These are phyloP conservation scores for Isatis tinctoria DNA, from an alignment of 345 rosid species.

Conservation along the genomic window DNA sequence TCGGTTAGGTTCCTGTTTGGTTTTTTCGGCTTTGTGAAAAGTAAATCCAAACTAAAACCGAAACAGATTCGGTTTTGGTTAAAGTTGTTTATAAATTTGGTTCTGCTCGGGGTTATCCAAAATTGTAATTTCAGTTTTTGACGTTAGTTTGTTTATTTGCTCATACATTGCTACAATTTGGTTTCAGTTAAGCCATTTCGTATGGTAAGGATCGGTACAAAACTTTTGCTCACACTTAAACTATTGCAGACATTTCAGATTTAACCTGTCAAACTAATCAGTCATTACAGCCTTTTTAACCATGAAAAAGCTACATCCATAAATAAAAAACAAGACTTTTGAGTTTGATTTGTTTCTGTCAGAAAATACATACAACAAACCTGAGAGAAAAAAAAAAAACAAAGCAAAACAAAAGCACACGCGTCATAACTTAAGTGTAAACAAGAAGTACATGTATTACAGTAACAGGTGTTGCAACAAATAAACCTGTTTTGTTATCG, in stretches of 20 bases:
- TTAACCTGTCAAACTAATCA: slow-evolving; percentile 4
- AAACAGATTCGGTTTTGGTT: no score
- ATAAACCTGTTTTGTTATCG: background rate
- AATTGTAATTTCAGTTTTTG: background rate
- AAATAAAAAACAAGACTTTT: slow-evolving; percentile 7
- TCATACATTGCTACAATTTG: background rate
- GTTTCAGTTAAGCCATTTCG: background rate
- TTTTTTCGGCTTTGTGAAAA: no score
- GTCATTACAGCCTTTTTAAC: slow-evolving; percentile 6
- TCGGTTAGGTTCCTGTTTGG: background rate
- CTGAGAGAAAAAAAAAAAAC: background rate
- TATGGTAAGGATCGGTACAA: no score
- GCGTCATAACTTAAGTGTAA: slow-evolving; percentile 15
- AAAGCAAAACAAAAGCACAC: background rate
- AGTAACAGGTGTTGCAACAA: slow-evolving; percentile 11
- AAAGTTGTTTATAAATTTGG: no score
- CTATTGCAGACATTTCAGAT: background rate
- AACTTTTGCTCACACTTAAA: no score
- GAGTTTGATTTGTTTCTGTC: slow-evolving; percentile 23
- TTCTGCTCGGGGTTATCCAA: background rate
- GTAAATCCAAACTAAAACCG: background rate
- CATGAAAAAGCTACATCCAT: background rate
- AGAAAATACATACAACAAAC: slow-evolving; percentile 22
- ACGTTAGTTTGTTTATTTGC: background rate
- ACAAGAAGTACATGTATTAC: slow-evolving; percentile 10